These are phyloP conservation scores for Collybia nuda DNA, from an alignment of 768 basidiomycete genomes.

Conservation along the genomic window DNA sequence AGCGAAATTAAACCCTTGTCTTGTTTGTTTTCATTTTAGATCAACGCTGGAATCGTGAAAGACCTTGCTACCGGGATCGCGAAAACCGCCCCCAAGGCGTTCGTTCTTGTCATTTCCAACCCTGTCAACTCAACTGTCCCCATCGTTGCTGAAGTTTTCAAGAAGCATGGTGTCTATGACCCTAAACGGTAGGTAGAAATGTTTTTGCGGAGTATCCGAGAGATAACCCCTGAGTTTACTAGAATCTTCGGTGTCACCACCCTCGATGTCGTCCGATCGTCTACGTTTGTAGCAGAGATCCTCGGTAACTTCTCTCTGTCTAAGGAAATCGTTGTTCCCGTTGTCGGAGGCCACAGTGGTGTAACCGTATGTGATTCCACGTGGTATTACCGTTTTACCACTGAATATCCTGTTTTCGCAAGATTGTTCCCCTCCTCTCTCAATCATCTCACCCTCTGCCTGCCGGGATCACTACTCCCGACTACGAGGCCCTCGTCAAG, in stretches of 20 bases:
- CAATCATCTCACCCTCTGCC: conserved; percentile 83
- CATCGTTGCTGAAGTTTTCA: conserved; percentile 93
- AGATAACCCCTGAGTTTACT: neutral
- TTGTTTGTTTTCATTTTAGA: conserved; percentile 53
- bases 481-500: conserved; percentile 63
- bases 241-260: conserved; percentile 98
- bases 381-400: neutral
- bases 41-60: conserved; percentile 96
- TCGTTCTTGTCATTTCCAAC: conserved; percentile 96
- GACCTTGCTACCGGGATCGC: conserved; percentile 93
- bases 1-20: too few relatives aligned
- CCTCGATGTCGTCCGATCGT: conserved; percentile 96
- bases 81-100: conserved; percentile 80
- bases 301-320: conserved; percentile 63
- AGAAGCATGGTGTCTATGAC: conserved; percentile 88
- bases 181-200: conserved; percentile 69
- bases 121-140: conserved; percentile 99
- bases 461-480: conserved; percentile 41
- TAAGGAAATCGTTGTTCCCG: conserved; percentile 72
- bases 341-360: conserved; percentile 94
- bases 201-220: neutral
- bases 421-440: conserved; percentile 94
- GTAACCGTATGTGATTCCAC: conserved; percentile 59
- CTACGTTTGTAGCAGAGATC: conserved; percentile 88
- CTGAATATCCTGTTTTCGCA: neutral